Evolutionary conservation across 2,329 filamentous ascomycete species (phyloP).

Genomic region (Thielaviopsis ethacetica): DNA sequence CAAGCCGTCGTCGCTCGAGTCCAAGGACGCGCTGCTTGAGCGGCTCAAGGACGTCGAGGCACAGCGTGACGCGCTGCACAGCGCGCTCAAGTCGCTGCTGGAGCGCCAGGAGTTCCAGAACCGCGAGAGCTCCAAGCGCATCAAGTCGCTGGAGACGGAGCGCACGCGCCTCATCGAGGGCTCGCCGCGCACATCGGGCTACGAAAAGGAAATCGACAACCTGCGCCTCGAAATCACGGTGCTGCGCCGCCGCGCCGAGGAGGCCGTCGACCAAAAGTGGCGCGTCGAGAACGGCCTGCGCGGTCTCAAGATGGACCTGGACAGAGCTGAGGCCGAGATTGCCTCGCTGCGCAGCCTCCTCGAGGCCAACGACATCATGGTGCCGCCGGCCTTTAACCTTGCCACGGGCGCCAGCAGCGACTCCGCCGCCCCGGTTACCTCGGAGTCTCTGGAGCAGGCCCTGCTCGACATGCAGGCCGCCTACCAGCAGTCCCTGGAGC

Average conservation of each 20-base stretch:
- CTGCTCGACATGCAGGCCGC: constrained; percentile 61
- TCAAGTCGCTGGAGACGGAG: constrained; percentile 60
- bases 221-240: constrained; percentile 73
- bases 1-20: constrained; percentile 26
- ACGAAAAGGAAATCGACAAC: constrained; percentile 65
- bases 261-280: constrained; percentile 91
- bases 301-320: constrained; percentile 89
- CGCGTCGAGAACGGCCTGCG: constrained; percentile 81
- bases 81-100: constrained; percentile 68
- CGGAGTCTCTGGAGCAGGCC: constrained; percentile 54
- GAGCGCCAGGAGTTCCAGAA: constrained; percentile 75
- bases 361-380: constrained; percentile 65
- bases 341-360: constrained; percentile 63
- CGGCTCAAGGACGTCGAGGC: constrained; percentile 83
- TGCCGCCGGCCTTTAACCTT: constrained; percentile 42
- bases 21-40: constrained; percentile 55
- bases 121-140: constrained; percentile 66
- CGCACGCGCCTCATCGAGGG: constrained; percentile 54
- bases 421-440: constrained; percentile 32
- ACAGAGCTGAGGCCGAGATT: constrained; percentile 88
- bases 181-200: constrained; percentile 59
- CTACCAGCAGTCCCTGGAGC: constrained; percentile 48
- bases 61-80: constrained; percentile 83
- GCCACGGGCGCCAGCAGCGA: constrained; percentile 17
- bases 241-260: constrained; percentile 73